A percentile compares a stretch with the other conserved stretches of the same genome.
These are phyloP conservation scores for Sphaerosporella brunnea DNA, from an alignment of 495 filamentous ascomycete species.

Conservation along the genomic window DNA sequence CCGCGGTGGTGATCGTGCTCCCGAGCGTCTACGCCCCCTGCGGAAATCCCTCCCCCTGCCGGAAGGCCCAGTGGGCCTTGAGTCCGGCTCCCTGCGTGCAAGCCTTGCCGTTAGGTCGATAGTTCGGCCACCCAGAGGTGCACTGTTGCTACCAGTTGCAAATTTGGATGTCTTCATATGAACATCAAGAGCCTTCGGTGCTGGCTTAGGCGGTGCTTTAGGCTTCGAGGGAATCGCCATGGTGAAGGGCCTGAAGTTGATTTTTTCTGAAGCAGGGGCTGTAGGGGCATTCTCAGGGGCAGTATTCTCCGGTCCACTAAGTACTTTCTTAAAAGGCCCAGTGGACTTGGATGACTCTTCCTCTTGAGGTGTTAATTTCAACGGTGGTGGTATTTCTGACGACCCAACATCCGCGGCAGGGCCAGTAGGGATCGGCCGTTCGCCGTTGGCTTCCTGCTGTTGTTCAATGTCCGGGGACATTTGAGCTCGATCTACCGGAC, in stretches of 20 bases:
- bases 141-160: constrained; percentile 21
- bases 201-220: constrained; percentile 15
- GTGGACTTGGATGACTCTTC: constrained; percentile 9
- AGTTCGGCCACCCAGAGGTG: constrained; percentile 15
- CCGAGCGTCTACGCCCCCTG: constrained; percentile 4
- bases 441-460: constrained; percentile 10
- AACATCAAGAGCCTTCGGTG: constrained; percentile 16
- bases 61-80: too few species aligned
- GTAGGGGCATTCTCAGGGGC: not conserved
- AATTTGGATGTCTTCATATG: constrained; percentile 7
- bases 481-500: not conserved
- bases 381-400: constrained; percentile 21
- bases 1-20: too few species aligned
- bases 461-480: constrained; percentile 7
- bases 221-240: constrained; percentile 14
- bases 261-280: not conserved
- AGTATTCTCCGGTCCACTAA: not conserved
- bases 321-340: constrained; percentile 18
- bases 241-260: constrained; percentile 20
- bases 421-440: not conserved
- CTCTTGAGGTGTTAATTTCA: constrained; percentile 12
- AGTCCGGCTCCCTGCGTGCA: not conserved
- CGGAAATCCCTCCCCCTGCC: not conserved
- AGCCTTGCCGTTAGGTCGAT: constrained; percentile 4
- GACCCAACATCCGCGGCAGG: constrained; percentile 3